A percentile compares a stretch with the other conserved stretches of the same genome.
Conservation (phyloP, 345 rosid genomes). For the Raphanus raphanistrum region DNA sequence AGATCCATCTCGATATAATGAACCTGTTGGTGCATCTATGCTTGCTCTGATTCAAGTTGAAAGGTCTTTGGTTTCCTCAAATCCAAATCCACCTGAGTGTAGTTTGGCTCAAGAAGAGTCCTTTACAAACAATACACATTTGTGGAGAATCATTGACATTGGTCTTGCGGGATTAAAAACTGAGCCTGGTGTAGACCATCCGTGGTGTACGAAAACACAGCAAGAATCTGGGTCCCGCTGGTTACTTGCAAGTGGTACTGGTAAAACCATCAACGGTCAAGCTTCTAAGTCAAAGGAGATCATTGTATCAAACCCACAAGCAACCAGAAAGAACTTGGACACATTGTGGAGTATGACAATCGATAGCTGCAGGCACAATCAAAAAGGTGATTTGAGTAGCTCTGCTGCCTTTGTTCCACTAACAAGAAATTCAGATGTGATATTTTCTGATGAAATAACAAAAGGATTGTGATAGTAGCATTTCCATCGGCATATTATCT, state of each 20-base stretch:
- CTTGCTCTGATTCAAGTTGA: slow-evolving; percentile 66
- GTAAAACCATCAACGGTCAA: slow-evolving; percentile 43
- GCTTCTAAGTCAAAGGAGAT: slow-evolving; percentile 48
- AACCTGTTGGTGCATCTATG: slow-evolving; percentile 77
- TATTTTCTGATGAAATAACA: slow-evolving; percentile 42
- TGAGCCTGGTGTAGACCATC: slow-evolving; percentile 42
- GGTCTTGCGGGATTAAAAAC: slow-evolving; percentile 62
- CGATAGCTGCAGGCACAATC: slow-evolving; percentile 7
- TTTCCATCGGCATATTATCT: slow-evolving; percentile 13
- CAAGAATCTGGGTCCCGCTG: slow-evolving; percentile 61
- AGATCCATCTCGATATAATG: slow-evolving; percentile 63
- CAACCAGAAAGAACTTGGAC: slow-evolving; percentile 35
- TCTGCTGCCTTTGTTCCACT: slow-evolving; percentile 35
- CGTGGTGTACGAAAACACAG: slow-evolving; percentile 54
- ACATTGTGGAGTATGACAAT: slow-evolving; percentile 71
- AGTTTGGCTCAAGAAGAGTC: slow-evolving; percentile 23
- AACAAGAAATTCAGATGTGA: slow-evolving; percentile 57
- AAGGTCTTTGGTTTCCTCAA: slow-evolving; percentile 39
- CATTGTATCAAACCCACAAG: slow-evolving; percentile 36
- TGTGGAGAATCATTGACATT: slow-evolving; percentile 51
- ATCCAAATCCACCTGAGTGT: slow-evolving; percentile 20
- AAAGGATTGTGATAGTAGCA: slow-evolving; percentile 3
- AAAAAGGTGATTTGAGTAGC: slow-evolving; percentile 37
- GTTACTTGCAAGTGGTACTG: slow-evolving; percentile 62
- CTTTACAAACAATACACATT: slow-evolving; percentile 23